phyloP scores from a whole-genome alignment of 164 flowering plant species.

The Paratinospora sagittata region DNA sequence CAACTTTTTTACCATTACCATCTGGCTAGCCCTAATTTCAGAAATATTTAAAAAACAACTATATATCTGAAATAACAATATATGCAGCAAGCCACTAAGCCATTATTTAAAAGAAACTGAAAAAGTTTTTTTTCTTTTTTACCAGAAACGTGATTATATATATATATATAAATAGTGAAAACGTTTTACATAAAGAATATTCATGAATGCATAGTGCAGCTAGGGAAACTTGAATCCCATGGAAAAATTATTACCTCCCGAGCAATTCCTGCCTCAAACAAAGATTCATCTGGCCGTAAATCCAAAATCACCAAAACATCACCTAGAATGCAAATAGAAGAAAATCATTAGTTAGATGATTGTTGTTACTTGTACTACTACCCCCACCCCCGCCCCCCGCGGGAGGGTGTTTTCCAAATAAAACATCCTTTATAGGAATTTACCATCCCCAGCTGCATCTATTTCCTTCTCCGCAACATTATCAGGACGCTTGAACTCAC shows the following conservation, averaged over 20 bases:
- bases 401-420: background rate
- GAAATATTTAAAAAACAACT: background rate
- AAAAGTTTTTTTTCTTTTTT: too few relatives aligned
- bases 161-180: background rate
- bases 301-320: constrained; percentile 91
- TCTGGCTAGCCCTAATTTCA: background rate
- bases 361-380: background rate
- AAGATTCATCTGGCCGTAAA: constrained; percentile 66
- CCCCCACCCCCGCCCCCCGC: background rate
- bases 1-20: background rate
- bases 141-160: too few relatives aligned
- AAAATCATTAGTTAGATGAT: constrained; percentile 5
- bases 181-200: background rate
- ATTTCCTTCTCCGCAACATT: constrained; percentile 50
- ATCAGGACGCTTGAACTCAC: constrained; percentile 77
- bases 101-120: background rate
- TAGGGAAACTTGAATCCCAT: background rate
- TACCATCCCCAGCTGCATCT: constrained; percentile 96
- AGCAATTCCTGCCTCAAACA: constrained; percentile 83
- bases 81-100: background rate
- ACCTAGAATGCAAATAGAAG: constrained; percentile 35
- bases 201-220: background rate
- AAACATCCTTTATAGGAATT: background rate
- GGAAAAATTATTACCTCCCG: constrained; percentile 60
- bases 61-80: background rate